Evolutionary conservation across 2,329 filamentous ascomycete species (phyloP), one percentile per base, ranked within the genome.

Genomic region (Stromatinia cepivora): DNA sequence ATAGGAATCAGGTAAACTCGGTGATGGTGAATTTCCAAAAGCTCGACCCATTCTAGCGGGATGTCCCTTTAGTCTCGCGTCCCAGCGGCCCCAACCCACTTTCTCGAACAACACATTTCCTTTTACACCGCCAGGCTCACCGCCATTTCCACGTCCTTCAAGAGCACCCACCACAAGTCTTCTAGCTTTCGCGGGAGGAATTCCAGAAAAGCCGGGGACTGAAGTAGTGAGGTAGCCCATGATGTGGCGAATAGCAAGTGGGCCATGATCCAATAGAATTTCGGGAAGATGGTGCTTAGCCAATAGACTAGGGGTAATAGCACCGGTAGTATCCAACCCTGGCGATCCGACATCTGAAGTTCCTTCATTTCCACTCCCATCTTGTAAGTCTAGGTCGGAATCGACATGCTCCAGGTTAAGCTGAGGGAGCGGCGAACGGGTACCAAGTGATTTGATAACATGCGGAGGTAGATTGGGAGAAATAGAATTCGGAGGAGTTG

Each of bases 31-130:
- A 74, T 80, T 77, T 79, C 82, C 77, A 75, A 78, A 71, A 70
- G 71, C 69, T 69, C 76, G 75, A 71, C 73, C 70, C 66, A 82
- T 79, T 72, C 84, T 82, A 71, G 82, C 76, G 56, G 85, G 82
- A 71, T 92, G 87, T 67, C 90, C 92, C 75, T 88, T 88, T 78
- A 88, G 85, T 78, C 89, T 89, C 71, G 94, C 95, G 80, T 96
- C 92, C 94, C 94, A 99, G 74, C 93, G 89, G 70, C 95, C 95
- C 94, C 94, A 98, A 77, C 94, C 94, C 70, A 97, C 93, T 84
- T 98, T 98, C 80, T 96, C 92, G 78, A 97, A 98, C 78, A 90
- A 86, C 76, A 95, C 90, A 75, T 92, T 89, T 73, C 90, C 89
- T 72, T 89, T 84, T 71, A 86, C 78, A 69, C 87, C 86, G 71